Base-by-base conservation (phyloP, 257 asterid species). In the Solanum etuberosum region DNA sequence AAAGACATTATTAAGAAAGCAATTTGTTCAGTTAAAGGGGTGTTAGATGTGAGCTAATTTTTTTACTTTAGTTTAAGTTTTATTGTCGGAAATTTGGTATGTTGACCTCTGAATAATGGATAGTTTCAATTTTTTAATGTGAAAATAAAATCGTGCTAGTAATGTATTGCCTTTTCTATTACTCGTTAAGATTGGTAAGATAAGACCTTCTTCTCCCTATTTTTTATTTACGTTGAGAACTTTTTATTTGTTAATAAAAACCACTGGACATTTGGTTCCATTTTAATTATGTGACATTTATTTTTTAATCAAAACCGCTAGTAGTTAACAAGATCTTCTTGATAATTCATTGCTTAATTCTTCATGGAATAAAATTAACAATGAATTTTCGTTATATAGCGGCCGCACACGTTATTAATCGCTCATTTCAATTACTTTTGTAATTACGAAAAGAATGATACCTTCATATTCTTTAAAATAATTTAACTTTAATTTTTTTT, bases 1-100 rank as follows among this genome's bases (percentile, higher is more conserved):
- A 16, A 51, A 84, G 85, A 34, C 84, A 85, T 87, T 84, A 88
- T 88, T 90, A 88, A 86, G 91, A 85, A 80, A 61, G 87, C 90
- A 89, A 85, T 80, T 87, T 87, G 87, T 81, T 46, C 42, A 40
- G 61, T 82, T 4, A 42, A 61, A 43, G 38, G 76, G 2, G 83
- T 37, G 40, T 61, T 61, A 61, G 77, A 43, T 71, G 83, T 42
- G 43, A 21, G 40, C 7, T 15, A 85, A 3, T 20, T n/a, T 14
- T 32, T 23, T 61, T 12, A n/a, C n/a, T 85, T 61, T 59, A 27
- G 74, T 40, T 31, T 34, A 25, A 57, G 21, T 40, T 43, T 27
- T 86, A 51, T 35, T 68, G 88, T 46, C 67, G 87, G 42, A 20
- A n/a, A 70, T 32, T 38, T 46, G 67, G 42, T 1, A 80, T 80